A percentile compares a stretch with the other conserved stretches of the same genome.
Conservation (phyloP, 148 eudicot species). For the Agrostemma githago region DNA sequence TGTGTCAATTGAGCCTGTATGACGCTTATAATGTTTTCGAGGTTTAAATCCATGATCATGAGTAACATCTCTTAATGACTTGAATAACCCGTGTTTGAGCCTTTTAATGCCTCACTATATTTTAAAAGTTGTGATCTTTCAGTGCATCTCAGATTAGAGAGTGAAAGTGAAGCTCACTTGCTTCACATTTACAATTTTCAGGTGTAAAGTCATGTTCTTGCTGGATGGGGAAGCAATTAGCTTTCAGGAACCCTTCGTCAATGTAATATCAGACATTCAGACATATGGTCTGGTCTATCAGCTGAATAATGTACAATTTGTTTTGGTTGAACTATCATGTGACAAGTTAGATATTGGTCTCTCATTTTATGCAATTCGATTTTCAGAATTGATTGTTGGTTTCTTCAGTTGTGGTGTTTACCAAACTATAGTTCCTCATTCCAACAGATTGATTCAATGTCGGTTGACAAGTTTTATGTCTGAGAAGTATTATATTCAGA, state of each 20-base stretch:
- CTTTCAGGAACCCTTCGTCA: not conserved
- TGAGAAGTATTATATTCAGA: too few species aligned
- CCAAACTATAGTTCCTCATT: not conserved
- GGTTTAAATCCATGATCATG: not conserved
- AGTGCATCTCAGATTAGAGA: not conserved
- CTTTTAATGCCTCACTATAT: not conserved
- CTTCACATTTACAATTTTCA: slow-evolving; percentile 5
- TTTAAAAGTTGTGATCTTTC: not conserved
- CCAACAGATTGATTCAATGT: not conserved
- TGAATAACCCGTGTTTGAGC: not conserved
- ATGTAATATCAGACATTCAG: slow-evolving; percentile 11
- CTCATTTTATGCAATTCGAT: not conserved
- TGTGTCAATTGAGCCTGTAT: not conserved
- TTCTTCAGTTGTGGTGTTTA: not conserved
- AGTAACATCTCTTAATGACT: not conserved
- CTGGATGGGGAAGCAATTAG: slow-evolving; percentile 8
- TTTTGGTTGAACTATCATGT: not conserved
- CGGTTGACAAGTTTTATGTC: not conserved
- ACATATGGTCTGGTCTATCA: not conserved
- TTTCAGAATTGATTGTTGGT: not conserved
- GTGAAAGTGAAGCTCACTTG: not conserved
- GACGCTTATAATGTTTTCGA: not conserved
- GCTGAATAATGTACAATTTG: slow-evolving; percentile 5
- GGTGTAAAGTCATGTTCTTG: slow-evolving; percentile 13
- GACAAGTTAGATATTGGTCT: not conserved